Percentiles rank a stretch among this genome's conserved stretches.
phyloP scores from a whole-genome alignment of 2,329 filamentous ascomycete species.

The Dothidotthia symphoricarpi region DNA sequence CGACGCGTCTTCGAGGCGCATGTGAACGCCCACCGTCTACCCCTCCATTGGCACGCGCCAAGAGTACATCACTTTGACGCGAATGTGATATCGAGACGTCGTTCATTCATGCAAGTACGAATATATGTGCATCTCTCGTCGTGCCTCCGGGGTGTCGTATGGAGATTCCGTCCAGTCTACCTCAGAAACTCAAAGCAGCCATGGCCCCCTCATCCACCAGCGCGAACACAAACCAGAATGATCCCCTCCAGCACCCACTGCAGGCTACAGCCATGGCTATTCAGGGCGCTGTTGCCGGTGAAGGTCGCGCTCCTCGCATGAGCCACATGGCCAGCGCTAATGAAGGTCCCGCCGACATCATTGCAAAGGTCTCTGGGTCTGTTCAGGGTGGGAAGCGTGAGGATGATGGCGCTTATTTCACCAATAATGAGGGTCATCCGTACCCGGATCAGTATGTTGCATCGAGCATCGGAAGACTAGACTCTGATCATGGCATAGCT shows the following conservation, averaged over 20 bases:
- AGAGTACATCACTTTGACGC: constrained; percentile 21
- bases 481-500: constrained; percentile 12
- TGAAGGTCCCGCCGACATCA: constrained; percentile 54
- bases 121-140: not conserved
- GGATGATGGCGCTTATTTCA: constrained; percentile 55
- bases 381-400: constrained; percentile 48
- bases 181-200: constrained; percentile 13
- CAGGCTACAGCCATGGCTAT: constrained; percentile 45
- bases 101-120: constrained; percentile 6
- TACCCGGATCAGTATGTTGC: constrained; percentile 48
- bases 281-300: constrained; percentile 38
- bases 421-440: constrained; percentile 55
- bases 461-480: not conserved
- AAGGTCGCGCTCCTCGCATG: constrained; percentile 40
- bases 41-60: constrained; percentile 14
- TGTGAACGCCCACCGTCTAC: constrained; percentile 1
- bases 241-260: constrained; percentile 43
- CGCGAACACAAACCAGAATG: constrained; percentile 36
- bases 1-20: not conserved
- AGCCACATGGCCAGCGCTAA: constrained; percentile 48
- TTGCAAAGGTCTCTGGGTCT: constrained; percentile 52
- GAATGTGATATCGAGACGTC: not conserved
- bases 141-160: constrained; percentile 6
- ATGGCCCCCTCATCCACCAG: constrained; percentile 23
- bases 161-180: constrained; percentile 17